A percentile compares a stretch with the other conserved stretches of the same genome.
These are phyloP conservation scores for Cucurbita moschata DNA, from an alignment of 306 rosid species.

Conservation along the genomic window DNA sequence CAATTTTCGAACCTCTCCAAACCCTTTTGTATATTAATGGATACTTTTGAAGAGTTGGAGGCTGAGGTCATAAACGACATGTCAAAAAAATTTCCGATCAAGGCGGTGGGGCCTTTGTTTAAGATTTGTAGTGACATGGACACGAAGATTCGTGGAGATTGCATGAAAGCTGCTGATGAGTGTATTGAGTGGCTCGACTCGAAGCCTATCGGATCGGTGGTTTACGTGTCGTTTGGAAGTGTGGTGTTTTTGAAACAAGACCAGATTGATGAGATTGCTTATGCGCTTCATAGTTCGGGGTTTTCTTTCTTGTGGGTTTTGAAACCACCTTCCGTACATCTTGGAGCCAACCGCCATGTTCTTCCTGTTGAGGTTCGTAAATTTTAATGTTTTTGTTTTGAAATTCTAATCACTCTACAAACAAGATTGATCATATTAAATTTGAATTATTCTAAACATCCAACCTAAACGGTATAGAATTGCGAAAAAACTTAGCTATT, in stretches of 20 bases:
- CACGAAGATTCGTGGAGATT: background rate
- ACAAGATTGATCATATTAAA: no score
- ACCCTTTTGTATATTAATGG: conserved; percentile 19
- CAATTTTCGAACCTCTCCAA: conserved; percentile 16
- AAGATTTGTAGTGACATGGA: background rate
- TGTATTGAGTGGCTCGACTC: conserved; percentile 18
- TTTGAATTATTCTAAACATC: no score
- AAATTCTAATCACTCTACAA: no score
- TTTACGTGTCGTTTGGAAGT: conserved; percentile 29
- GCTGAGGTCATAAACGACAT: background rate
- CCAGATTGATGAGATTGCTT: conserved; percentile 25
- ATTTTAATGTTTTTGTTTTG: background rate
- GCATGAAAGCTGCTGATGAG: conserved; percentile 6
- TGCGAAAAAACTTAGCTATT: no score
- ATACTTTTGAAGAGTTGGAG: conserved; percentile 25
- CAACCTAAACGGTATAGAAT: no score
- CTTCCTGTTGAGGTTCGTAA: conserved; percentile 12
- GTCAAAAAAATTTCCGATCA: conserved; percentile 5
- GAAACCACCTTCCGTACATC: conserved; percentile 8
- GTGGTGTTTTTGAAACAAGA: conserved; percentile 17
- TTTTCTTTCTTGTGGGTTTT: conserved; percentile 25
- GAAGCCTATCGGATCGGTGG: conserved; percentile 11
- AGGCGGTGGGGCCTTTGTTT: conserved; percentile 19
- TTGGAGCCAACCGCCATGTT: background rate
- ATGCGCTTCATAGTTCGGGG: conserved; percentile 9